phyloP scores from a whole-genome alignment of 2,329 filamentous ascomycete genomes.

The Alternaria gaisen region DNA sequence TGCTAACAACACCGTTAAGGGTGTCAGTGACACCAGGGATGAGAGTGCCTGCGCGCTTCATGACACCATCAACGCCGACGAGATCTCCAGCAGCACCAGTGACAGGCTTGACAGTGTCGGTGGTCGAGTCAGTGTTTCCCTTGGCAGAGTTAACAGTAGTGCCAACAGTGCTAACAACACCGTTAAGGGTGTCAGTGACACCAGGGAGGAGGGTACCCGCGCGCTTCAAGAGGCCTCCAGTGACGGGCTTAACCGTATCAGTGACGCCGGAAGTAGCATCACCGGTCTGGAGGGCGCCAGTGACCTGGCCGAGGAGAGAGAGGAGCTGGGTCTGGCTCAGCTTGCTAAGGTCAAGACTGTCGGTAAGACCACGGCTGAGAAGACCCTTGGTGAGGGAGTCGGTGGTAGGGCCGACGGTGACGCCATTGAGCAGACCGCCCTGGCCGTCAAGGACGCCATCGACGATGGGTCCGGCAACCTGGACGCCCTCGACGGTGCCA shows the following conservation, averaged over 20 bases:
- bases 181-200: background rate
- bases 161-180: background rate
- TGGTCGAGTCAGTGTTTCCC: background rate
- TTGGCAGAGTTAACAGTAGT: background rate
- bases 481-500: background rate
- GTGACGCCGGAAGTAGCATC: background rate
- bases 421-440: background rate
- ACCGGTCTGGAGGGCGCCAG: background rate
- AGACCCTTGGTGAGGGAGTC: background rate
- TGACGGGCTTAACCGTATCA: constrained; percentile 1
- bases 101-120: background rate
- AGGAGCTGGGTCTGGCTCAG: background rate
- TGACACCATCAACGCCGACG: no score
- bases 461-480: background rate
- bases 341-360: background rate
- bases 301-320: constrained; percentile 1
- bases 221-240: background rate
- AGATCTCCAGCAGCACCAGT: background rate
- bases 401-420: background rate
- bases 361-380: background rate
- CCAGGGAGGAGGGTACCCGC: no score
- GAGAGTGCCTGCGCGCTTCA: no score
- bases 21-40: no score
- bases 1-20: background rate
- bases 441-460: background rate